Conservation (phyloP, 169 alveolate species). For the Plasmodium sp. region DNA sequence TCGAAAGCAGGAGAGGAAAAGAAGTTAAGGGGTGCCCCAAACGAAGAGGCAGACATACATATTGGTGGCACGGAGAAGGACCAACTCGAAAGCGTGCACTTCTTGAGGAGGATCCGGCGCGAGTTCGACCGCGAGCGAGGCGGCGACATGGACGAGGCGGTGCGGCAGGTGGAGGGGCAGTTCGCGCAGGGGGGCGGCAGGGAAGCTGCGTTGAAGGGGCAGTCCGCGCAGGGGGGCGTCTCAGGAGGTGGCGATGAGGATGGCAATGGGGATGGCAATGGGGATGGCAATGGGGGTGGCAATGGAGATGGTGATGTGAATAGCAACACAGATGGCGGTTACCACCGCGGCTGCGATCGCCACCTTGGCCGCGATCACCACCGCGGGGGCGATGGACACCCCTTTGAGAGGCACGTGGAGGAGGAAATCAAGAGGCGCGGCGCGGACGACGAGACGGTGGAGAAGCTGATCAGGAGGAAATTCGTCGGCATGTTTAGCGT, state of each 20-base stretch:
- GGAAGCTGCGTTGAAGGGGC: not conserved
- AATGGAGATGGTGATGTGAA: not conserved
- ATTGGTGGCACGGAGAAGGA: not conserved
- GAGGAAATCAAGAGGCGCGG: not conserved
- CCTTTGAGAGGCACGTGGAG: not conserved
- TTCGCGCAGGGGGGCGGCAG: not conserved
- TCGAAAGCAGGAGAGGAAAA: not conserved
- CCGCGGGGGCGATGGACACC: not conserved
- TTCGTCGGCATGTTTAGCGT: conserved; percentile 15
- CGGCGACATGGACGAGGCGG: conserved; percentile 9
- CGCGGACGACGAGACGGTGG: not conserved
- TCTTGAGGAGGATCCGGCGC: conserved; percentile 3
- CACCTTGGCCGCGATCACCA: too few relatives aligned
- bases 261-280: not conserved
- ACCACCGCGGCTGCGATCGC: too few relatives aligned
- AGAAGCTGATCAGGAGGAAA: not conserved
- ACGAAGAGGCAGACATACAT: not conserved
- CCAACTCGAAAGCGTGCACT: conserved; percentile 15
- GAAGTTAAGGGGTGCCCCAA: not conserved
- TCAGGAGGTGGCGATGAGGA: not conserved
- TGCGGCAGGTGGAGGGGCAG: not conserved
- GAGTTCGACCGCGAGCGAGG: conserved; percentile 21
- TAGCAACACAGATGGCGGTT: not conserved
- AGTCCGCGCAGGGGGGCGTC: not conserved
- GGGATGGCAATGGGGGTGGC: not conserved